These are phyloP conservation scores for Chlorencoelia australis DNA, from an alignment of 2,329 filamentous ascomycete genomes.

Conservation along the genomic window DNA sequence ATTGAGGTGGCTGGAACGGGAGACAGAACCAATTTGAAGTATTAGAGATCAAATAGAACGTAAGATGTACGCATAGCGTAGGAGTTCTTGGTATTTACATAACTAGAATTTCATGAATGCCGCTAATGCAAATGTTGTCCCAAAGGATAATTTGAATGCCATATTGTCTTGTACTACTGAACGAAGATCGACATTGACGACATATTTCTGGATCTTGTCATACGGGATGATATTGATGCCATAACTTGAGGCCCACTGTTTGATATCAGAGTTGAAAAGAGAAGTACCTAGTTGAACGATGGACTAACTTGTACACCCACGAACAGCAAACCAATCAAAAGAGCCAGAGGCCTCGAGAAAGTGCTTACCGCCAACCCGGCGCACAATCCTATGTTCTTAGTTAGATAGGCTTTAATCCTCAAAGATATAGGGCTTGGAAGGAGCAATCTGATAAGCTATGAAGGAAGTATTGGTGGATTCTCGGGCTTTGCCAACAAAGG, in stretches of 20 bases:
- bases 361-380: conserved; percentile 47
- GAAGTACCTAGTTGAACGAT: no score
- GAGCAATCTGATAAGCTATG: no score
- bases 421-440: no score
- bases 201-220: conserved; percentile 36
- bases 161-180: conserved; percentile 28
- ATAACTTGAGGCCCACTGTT: conserved; percentile 38
- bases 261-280: background rate
- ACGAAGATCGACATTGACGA: conserved; percentile 39
- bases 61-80: no score
- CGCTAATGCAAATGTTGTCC: conserved; percentile 62
- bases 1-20: conserved; percentile 72
- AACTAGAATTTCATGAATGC: conserved; percentile 48
- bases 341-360: conserved; percentile 60
- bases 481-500: no score
- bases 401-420: no score
- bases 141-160: conserved; percentile 46
- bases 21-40: conserved; percentile 58
- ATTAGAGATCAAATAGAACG: no score
- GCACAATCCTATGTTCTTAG: conserved; percentile 15
- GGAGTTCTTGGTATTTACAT: no score
- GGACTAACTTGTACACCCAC: conserved; percentile 33
- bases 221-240: conserved; percentile 37
- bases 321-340: conserved; percentile 56
- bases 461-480: no score